phyloP scores from a whole-genome alignment of 352 stramenopile species.

The Globisporangium orthogonon region DNA sequence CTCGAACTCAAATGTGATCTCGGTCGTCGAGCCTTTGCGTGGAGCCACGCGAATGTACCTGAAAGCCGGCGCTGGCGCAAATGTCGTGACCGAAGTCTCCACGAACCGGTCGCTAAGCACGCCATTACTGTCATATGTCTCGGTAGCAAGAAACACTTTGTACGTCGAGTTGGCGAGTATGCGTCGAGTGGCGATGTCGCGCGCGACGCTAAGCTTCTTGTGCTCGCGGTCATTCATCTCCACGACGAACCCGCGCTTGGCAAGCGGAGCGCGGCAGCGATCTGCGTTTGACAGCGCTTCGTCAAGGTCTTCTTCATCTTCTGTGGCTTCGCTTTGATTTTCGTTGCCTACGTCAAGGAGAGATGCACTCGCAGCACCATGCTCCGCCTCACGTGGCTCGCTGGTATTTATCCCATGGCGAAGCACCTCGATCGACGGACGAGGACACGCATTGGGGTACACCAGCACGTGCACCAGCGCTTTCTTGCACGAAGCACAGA shows the following conservation, averaged over 20 bases:
- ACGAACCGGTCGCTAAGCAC: slow-evolving; percentile 51
- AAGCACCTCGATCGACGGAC: slow-evolving; percentile 12
- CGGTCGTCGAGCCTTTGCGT: slow-evolving; percentile 67
- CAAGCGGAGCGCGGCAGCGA: slow-evolving; percentile 3
- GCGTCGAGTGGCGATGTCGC: slow-evolving; percentile 16
- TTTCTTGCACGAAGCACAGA: slow-evolving; percentile 36
- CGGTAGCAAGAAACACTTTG: slow-evolving; percentile 38
- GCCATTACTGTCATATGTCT: slow-evolving; percentile 42
- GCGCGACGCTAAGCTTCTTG: slow-evolving; percentile 27
- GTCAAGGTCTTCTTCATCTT: no score
- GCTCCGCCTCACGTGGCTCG: background rate
- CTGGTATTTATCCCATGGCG: background rate
- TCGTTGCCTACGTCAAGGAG: background rate
- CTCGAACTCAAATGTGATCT: slow-evolving; percentile 49
- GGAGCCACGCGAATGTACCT: slow-evolving; percentile 33
- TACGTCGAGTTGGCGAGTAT: slow-evolving; percentile 47
- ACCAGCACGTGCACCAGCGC: slow-evolving; percentile 52
- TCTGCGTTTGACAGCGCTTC: background rate
- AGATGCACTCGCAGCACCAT: no score
- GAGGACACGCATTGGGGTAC: slow-evolving; percentile 27
- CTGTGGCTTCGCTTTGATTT: background rate
- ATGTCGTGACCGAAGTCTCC: slow-evolving; percentile 31
- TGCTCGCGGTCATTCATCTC: slow-evolving; percentile 30
- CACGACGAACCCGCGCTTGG: slow-evolving; percentile 7
- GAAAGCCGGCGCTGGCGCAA: slow-evolving; percentile 38